Base-by-base conservation (phyloP, 495 filamentous ascomycete genomes). In the Penicillium psychrofluorescens region DNA sequence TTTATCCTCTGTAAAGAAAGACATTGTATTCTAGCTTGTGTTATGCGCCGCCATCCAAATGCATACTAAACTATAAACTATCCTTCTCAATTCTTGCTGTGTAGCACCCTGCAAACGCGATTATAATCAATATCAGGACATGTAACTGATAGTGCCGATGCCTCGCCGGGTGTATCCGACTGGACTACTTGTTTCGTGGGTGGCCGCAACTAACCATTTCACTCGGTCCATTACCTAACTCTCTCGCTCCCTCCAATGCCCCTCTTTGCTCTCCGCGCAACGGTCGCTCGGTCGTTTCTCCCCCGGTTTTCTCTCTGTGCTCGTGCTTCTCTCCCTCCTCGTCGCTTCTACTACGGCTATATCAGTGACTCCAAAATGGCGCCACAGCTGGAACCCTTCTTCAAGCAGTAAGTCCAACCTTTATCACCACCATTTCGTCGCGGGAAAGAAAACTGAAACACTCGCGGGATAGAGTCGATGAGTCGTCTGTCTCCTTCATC, bases 401-500 rank as follows among this genome's bases (percentile, higher is more conserved):
- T 91, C 71, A 79, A 85, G 60, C 79, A 95, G 82, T 81, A 57
- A 56, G 77, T 62, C 11, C 34, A 12, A 3, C 29, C 33, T 32
- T 41, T 37, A 13, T 11, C 43, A 15, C 40, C 11, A 43, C 39
- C 8, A 16, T 4, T 16, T 31, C 15, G 9, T 4, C 15, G 8
- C 32, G 13, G 14, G 12, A 7, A 14, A 32, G 6, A 35, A 29
- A 40, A 12, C 34, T 39, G 50, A 16, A 50, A 42, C 28, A 27
- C 8, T 7, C 35, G 34, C 30, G 31, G 31, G 15, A 11, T 45
- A 82, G 79, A 64, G 92, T 98, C 40, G 90, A 98, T 66, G 63
- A 62, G 48, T 71, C 94, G 56, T 78, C 86, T 16, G 81, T 81
- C 50, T 66, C 75, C 53, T 98, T 97, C 75, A 95, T 97, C 59